Evolutionary conservation across 1,284 basidiomycete genomes (phyloP).

Genomic region (Apiotrichum brassicae): DNA sequence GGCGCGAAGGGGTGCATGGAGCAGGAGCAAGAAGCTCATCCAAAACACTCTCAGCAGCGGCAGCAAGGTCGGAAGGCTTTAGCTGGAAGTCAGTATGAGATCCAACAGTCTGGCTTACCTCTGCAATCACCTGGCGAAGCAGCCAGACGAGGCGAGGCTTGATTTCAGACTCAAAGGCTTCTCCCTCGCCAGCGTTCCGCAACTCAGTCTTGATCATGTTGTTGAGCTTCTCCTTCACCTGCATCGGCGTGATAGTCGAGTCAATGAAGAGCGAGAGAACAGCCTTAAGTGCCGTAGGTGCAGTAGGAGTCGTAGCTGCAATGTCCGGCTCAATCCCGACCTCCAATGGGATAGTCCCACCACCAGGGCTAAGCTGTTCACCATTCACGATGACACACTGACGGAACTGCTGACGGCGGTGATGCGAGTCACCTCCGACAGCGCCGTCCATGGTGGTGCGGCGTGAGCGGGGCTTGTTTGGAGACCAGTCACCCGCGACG

Average conservation of each 20-base stretch:
- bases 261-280: constrained; percentile 4
- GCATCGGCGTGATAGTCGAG: background rate
- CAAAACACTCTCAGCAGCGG: constrained; percentile 6
- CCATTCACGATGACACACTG: constrained; percentile 20
- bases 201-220: constrained; percentile 6
- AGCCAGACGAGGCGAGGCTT: constrained; percentile 13
- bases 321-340: too few species aligned
- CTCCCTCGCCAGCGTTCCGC: background rate
- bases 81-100: constrained; percentile 6
- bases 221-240: constrained; percentile 3
- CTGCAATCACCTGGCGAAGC: constrained; percentile 10
- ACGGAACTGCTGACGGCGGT: constrained; percentile 7
- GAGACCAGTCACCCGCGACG: too few species aligned
- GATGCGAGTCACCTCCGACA: background rate
- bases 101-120: background rate
- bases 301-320: too few species aligned
- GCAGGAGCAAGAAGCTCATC: background rate
- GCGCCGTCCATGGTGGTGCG: background rate
- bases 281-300: constrained; percentile 3
- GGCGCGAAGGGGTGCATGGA: background rate
- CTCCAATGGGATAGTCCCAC: background rate
- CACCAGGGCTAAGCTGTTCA: constrained; percentile 5
- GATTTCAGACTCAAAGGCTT: constrained; percentile 7
- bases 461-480: too few species aligned
- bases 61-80: constrained; percentile 1